Base-by-base conservation (phyloP, 495 filamentous ascomycete species). In the Cryomyces antarcticus region DNA sequence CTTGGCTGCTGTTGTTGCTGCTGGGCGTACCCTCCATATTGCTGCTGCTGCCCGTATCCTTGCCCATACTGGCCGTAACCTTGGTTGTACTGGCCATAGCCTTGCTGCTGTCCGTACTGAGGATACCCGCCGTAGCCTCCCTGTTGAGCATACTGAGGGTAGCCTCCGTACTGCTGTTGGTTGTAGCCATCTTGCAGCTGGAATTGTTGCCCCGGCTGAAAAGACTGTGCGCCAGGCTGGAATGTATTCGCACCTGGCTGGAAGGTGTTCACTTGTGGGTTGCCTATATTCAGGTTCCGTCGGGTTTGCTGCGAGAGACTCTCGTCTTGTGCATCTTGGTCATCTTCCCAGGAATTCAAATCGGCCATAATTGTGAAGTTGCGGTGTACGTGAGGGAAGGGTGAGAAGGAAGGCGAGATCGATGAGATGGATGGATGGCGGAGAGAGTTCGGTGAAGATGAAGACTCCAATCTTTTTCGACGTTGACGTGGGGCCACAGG, bases 341-440 rank as follows among this genome's bases (percentile, higher is more conserved):
- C 89, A 51, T 97, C 84, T 65, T 97, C 89, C 89, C 89, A 97
- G 13, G 81, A 88, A 47, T 93, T 84, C 38, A 83, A 78, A 53
- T 69, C 70, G 41, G 87, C 78, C 87, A 95, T 93, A 2, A 2
- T 36, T 36, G 12, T 10, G 33, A 24, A 24, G 17, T 24, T 24
- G 17, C 17, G 17, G 17, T 24, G 17, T 1, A 2, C 17, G 17
- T 24, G 17, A 2, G 17, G 17, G 17, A 24, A 24, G 17, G 17
- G 17, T 24, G 17, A 36, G 9, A 36, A 36, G 33, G 33, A 36
- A 10, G 33, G 33, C 33, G 33, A 36, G 2, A 24, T 1, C n/a
- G 17, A 24, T 24, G 17, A 24, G 17, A 24, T 24, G 17, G 17
- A 24, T 24, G 17, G 17, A 24, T 24, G 17, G 17, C 17, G 17